phyloP scores from a whole-genome alignment of 176 grass and related monocot species.

The Poa pratensis region DNA sequence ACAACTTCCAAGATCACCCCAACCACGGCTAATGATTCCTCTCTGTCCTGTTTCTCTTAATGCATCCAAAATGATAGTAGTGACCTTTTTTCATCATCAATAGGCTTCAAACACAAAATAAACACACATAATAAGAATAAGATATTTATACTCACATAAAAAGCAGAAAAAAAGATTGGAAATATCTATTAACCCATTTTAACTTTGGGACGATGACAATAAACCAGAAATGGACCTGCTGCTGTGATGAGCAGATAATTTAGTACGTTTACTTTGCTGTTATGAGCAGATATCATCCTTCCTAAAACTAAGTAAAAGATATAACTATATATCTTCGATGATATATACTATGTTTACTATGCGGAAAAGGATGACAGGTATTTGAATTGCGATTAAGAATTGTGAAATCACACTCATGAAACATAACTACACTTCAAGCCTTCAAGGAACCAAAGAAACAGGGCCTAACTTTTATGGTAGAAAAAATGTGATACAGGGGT shows the following conservation, averaged over 20 bases:
- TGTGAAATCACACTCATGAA: constrained; percentile 30
- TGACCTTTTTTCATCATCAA: constrained; percentile 93
- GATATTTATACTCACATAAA: constrained; percentile 16
- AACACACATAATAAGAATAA: constrained; percentile 39
- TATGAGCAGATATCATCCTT: constrained; percentile 10
- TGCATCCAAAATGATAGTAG: constrained; percentile 77
- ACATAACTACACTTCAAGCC: constrained; percentile 30
- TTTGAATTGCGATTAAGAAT: constrained; percentile 19
- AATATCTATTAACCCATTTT: constrained; percentile 13
- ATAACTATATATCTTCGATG: background rate
- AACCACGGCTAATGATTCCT: constrained; percentile 93
- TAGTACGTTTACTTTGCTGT: background rate
- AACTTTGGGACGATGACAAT: constrained; percentile 7
- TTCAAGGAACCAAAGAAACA: constrained; percentile 24
- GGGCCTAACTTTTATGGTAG: constrained; percentile 1
- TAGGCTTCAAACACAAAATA: constrained; percentile 70
- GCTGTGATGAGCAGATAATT: too few relatives aligned
- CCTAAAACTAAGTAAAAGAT: constrained; percentile 23
- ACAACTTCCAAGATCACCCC: constrained; percentile 94
- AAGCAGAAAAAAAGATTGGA: background rate
- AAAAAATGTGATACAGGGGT: background rate
- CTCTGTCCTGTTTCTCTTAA: constrained; percentile 91
- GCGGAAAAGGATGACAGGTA: background rate
- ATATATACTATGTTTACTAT: background rate
- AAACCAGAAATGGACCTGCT: background rate